phyloP scores from a whole-genome alignment of 148 eudicot genomes.

The Suaeda aralocaspica region DNA sequence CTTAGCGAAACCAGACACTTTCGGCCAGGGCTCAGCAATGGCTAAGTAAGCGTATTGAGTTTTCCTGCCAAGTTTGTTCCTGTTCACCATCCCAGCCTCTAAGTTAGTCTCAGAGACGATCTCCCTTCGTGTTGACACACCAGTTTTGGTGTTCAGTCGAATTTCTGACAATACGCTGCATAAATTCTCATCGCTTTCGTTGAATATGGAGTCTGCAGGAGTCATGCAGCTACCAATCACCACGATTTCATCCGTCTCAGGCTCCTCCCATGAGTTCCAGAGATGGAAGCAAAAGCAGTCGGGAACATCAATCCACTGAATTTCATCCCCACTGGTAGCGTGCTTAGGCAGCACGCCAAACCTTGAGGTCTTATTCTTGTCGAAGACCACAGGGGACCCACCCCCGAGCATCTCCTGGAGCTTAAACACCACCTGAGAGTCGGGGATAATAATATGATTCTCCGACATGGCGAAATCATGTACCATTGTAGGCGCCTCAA shows the following conservation, averaged over 20 bases:
- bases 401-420: conserved; percentile 75
- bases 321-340: conserved; percentile 31
- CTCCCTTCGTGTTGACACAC: conserved; percentile 46
- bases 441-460: conserved; percentile 57
- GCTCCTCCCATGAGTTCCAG: conserved; percentile 94
- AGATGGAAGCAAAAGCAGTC: conserved; percentile 90
- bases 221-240: conserved; percentile 95
- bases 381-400: conserved; percentile 75
- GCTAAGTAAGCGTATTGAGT: conserved; percentile 66
- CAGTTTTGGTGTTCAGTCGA: conserved; percentile 59
- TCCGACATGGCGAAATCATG: conserved; percentile 87
- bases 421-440: conserved; percentile 80
- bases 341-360: conserved; percentile 61
- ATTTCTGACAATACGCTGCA: conserved; percentile 67
- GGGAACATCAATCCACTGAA: conserved; percentile 72
- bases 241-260: conserved; percentile 65
- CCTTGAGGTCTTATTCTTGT: conserved; percentile 47
- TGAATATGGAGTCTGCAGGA: conserved; percentile 81
- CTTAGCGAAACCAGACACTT: conserved; percentile 79
- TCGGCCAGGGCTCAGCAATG: conserved; percentile 95
- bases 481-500: conserved; percentile 67
- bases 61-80: conserved; percentile 61
- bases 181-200: conserved; percentile 61
- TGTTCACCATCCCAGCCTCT: conserved; percentile 89
- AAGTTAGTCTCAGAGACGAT: conserved; percentile 54